These are phyloP conservation scores for Diophrys sp. DNA, from an alignment of 73 alveolate genomes.

Conservation along the genomic window DNA sequence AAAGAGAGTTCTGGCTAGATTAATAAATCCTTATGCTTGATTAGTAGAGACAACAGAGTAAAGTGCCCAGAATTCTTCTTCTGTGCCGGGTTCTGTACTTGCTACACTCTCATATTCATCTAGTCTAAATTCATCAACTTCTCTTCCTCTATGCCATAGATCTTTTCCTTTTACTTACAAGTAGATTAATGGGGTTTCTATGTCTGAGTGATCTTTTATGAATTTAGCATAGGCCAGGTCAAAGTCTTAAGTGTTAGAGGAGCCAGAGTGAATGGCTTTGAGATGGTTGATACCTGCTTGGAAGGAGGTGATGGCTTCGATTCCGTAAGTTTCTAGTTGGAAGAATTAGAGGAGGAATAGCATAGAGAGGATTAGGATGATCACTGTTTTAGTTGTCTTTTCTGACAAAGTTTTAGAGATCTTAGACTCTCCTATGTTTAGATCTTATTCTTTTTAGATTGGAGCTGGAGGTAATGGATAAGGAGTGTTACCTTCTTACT, in stretches of 20 bases:
- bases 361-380: conserved; percentile 64
- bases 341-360: conserved; percentile 46
- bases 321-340: conserved; percentile 33
- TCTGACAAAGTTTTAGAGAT: conserved; percentile 80
- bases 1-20: conserved; percentile 54
- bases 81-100: neutral
- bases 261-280: neutral
- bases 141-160: neutral
- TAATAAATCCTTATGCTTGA: conserved; percentile 11
- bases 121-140: neutral
- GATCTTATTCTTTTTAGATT: conserved; percentile 22
- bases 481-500: too few relatives aligned
- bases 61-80: neutral
- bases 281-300: conserved; percentile 25
- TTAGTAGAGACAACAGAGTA: neutral
- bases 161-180: conserved; percentile 15
- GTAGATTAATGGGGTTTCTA: conserved; percentile 39
- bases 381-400: conserved; percentile 74
- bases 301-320: conserved; percentile 24
- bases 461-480: too few relatives aligned
- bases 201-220: conserved; percentile 15
- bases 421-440: conserved; percentile 22
- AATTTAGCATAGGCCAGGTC: conserved; percentile 18
- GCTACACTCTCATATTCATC: neutral
- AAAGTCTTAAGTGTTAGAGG: conserved; percentile 12